Base-by-base conservation (phyloP, 1,139 yeast species). In the Kodamaea arcana region DNA sequence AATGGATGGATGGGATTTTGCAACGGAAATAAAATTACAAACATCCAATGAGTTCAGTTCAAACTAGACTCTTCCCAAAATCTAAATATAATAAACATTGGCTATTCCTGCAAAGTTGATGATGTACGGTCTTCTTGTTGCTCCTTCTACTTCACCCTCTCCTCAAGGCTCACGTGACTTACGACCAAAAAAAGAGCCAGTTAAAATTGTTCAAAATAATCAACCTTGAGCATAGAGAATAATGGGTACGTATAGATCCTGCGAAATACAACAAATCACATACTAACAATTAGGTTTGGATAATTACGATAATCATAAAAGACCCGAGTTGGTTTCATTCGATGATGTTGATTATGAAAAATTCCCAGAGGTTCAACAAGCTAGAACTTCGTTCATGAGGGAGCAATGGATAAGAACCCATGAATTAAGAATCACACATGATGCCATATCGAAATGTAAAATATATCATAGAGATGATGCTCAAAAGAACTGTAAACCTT, bases 301-400 rank as follows among this genome's bases (percentile, higher is more conserved):
- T 41, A 57, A 58, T 43, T 69, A 69, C 57, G 65, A 57, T 33
- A 67, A 67, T 58, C 84, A 82, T 60, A 62, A 64, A 50, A 75
- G 86, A 63, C 81, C 86, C 35, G 86, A 82, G 50, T 71, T 78
- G 51, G 92, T 83, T 43, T 84, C 94, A 27, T 85, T 85, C 53
- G 94, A 85, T 62, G 87, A 81, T 48, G 83, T 85, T 44, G 85
- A 83, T 63, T 85, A 85, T 60, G 73, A 73, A 50, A 79, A 84
- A 60, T 71, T 74, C 43, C 62, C 68, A 24, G 80, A 79, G 45
- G 75, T 85, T 33, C 76, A 78, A 37, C 69, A 74, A 34, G 95
- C 95, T 21, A 86, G 88, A 66, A 78, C 76, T 46, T 75, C 92
- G 29, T 70, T 83, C 75, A 52, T 83, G 40, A 78, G 88, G 58